phyloP scores from a whole-genome alignment of 192 early-diverging fungal genomes.

The Lunasporangiospora selenospora region DNA sequence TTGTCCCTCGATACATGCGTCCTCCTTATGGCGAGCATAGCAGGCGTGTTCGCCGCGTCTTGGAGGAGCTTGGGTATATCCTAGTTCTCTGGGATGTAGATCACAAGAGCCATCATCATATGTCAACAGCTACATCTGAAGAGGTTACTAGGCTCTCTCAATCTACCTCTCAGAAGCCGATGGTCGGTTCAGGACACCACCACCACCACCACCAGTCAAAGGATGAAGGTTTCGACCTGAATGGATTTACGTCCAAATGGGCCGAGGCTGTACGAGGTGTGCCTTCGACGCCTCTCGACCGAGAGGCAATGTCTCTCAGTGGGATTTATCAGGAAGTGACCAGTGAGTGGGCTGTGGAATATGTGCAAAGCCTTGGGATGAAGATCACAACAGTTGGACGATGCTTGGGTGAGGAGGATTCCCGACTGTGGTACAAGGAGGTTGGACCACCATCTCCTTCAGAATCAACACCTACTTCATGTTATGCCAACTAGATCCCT shows the following conservation, averaged over 20 bases:
- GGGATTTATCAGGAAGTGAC: constrained; percentile 47
- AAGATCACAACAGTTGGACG: constrained; percentile 29
- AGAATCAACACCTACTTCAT: constrained; percentile 3
- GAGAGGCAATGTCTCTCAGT: constrained; percentile 21
- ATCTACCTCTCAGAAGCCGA: neutral
- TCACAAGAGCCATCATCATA: neutral
- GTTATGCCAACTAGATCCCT: no score
- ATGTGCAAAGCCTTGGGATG: constrained; percentile 29
- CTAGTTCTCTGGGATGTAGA: constrained; percentile 50
- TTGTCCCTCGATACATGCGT: constrained; percentile 64
- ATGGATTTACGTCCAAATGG: constrained; percentile 19
- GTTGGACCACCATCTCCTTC: constrained; percentile 6
- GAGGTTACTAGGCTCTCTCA: no score
- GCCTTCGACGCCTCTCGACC: constrained; percentile 6
- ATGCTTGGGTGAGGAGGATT: constrained; percentile 34
- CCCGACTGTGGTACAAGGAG: constrained; percentile 42
- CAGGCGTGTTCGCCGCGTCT: constrained; percentile 3
- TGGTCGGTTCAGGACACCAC: neutral
- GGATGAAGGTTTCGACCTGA: neutral
- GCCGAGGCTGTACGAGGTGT: constrained; percentile 38
- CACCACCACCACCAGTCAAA: neutral
- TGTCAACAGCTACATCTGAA: neutral
- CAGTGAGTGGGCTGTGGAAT: constrained; percentile 33
- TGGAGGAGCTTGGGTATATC: constrained; percentile 28
- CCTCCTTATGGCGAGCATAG: constrained; percentile 56